These are phyloP conservation scores for Blastomyces silverae DNA, from an alignment of 2,329 filamentous ascomycete genomes.

Conservation along the genomic window DNA sequence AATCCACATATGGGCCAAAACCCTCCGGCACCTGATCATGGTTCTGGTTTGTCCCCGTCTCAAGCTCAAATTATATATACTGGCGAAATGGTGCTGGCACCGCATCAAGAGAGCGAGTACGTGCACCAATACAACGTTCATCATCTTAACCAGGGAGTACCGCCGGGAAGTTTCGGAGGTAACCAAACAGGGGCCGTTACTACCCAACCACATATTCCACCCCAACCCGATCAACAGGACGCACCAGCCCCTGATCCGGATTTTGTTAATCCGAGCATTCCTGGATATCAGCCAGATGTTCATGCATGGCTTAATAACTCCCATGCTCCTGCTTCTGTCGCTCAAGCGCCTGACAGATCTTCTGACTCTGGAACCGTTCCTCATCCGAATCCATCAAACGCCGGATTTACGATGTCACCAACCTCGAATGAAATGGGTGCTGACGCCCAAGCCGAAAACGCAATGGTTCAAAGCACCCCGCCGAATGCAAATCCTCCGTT, in stretches of 20 bases:
- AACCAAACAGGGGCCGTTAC: not conserved
- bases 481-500: not conserved
- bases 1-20: not conserved
- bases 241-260: not conserved
- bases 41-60: not conserved
- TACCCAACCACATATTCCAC: not conserved
- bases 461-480: not conserved
- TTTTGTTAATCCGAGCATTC: not conserved
- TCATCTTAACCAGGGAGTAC: not conserved
- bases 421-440: not conserved
- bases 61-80: not conserved
- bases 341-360: not conserved
- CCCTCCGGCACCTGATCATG: not conserved
- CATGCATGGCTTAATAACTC: not conserved
- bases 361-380: not conserved
- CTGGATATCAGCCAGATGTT: not conserved
- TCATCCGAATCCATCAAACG: not conserved
- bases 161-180: not conserved
- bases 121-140: not conserved
- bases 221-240: not conserved
- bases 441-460: not conserved
- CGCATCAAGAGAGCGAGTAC: not conserved
- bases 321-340: not conserved
- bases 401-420: not conserved
- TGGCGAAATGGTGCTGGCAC: not conserved